phyloP scores from a whole-genome alignment of 176 grass and related monocot genomes.

The Hordeum vulgare region MorexV3_pseudomolecules_assembly NC_058524.1:187691880-187692379 shows the following conservation, averaged over 20 bases:
- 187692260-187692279: constrained; percentile 14
- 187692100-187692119: neutral
- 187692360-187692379: constrained; percentile 57
- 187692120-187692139: neutral
- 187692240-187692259: neutral
- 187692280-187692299: constrained; percentile 66
- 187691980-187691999: neutral
- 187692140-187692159: neutral
- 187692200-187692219: neutral
- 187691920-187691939: neutral
- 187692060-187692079: neutral
- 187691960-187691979: neutral
- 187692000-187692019: neutral
- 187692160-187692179: neutral
- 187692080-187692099: neutral
- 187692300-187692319: constrained; percentile 93
- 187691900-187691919: neutral
- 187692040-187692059: neutral
- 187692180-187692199: neutral
- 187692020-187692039: neutral
- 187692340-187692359: constrained; percentile 71
- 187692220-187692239: neutral
- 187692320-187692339: constrained; percentile 68
- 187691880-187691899: neutral
- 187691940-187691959: neutral